Percentiles rank a stretch among this genome's conserved stretches.
Conservation (phyloP, 805 yeast species). For the Cephaloascus fragrans region DNA sequence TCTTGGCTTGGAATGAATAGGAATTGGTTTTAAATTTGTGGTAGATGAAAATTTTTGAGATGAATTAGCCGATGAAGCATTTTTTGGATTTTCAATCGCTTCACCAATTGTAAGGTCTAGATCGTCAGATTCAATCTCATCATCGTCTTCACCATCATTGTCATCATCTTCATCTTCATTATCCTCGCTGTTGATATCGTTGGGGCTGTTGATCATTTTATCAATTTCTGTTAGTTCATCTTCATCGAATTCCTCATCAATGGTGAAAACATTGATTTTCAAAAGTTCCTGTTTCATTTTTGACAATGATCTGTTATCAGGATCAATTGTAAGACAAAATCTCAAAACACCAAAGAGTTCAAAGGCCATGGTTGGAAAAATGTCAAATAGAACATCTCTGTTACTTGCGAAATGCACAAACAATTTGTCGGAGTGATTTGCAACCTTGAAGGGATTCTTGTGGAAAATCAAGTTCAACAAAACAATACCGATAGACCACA, state of each 20-base stretch:
- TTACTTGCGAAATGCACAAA: conserved; percentile 80
- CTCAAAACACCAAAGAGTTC: conserved; percentile 83
- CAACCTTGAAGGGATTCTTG: conserved; percentile 77
- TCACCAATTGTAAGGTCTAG: conserved; percentile 1
- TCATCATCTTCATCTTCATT: conserved; percentile 11
- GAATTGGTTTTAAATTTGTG: conserved; percentile 23
- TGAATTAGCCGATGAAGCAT: conserved; percentile 5
- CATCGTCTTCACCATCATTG: conserved; percentile 16
- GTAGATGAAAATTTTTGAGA: conserved; percentile 7
- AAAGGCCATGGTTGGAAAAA: conserved; percentile 79
- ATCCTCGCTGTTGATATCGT: conserved; percentile 14
- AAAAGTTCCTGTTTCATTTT: conserved; percentile 52
- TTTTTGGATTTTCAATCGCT: conserved; percentile 3
- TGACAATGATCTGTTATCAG: conserved; percentile 64
- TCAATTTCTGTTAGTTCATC: conserved; percentile 23
- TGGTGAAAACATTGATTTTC: conserved; percentile 59
- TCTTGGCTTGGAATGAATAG: conserved; percentile 20
- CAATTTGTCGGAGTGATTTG: conserved; percentile 70
- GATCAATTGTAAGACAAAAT: conserved; percentile 73
- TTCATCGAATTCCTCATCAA: conserved; percentile 66
- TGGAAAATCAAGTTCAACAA: conserved; percentile 79
- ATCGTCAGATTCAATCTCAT: conserved; percentile 5
- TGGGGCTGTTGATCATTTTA: conserved; percentile 14
- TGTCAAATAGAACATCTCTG: conserved; percentile 85
- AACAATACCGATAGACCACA: conserved; percentile 86